A percentile compares a stretch with the other conserved stretches of the same genome.
These are phyloP conservation scores for Metschnikowia henanensis DNA, from an alignment of 805 yeast genomes.

Conservation along the genomic window DNA sequence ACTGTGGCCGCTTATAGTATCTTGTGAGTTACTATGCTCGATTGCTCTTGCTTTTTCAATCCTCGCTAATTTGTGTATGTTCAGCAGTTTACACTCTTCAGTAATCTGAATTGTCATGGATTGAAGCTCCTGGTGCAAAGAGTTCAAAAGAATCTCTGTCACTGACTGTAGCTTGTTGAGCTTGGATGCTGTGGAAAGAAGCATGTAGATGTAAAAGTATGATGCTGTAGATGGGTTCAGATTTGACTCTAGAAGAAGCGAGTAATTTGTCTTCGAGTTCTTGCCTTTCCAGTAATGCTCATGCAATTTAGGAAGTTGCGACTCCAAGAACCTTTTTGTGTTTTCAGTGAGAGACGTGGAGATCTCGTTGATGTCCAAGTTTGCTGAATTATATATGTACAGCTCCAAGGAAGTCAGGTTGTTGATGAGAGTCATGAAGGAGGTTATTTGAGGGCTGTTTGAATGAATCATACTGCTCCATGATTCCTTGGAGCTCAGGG, in stretches of 20 bases:
- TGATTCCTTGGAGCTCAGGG: constrained; percentile 12
- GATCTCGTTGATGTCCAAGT: constrained; percentile 53
- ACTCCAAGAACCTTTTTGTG: constrained; percentile 27
- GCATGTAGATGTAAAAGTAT: constrained; percentile 51
- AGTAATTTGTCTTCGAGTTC: constrained; percentile 25
- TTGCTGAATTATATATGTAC: constrained; percentile 54
- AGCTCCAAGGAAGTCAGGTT: constrained; percentile 49
- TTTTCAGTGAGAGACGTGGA: constrained; percentile 37
- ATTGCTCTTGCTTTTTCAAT: constrained; percentile 30
- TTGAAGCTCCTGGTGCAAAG: constrained; percentile 62
- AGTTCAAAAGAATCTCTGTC: constrained; percentile 50
- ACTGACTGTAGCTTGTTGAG: constrained; percentile 62
- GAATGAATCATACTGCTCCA: constrained; percentile 21
- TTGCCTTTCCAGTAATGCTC: constrained; percentile 20
- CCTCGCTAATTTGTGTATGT: constrained; percentile 38
- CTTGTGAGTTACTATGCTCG: constrained; percentile 24
- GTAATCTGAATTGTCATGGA: constrained; percentile 60
- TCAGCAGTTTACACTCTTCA: constrained; percentile 62
- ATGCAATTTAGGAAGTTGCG: constrained; percentile 31
- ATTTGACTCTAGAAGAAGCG: constrained; percentile 31
- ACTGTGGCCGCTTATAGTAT: constrained; percentile 25
- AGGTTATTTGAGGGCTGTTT: constrained; percentile 36
- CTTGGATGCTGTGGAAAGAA: constrained; percentile 57
- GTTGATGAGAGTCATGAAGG: constrained; percentile 33
- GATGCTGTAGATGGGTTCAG: constrained; percentile 39